Evolutionary conservation across 1,284 basidiomycete genomes (phyloP).

Genomic region (Ustilago esculenta): DNA sequence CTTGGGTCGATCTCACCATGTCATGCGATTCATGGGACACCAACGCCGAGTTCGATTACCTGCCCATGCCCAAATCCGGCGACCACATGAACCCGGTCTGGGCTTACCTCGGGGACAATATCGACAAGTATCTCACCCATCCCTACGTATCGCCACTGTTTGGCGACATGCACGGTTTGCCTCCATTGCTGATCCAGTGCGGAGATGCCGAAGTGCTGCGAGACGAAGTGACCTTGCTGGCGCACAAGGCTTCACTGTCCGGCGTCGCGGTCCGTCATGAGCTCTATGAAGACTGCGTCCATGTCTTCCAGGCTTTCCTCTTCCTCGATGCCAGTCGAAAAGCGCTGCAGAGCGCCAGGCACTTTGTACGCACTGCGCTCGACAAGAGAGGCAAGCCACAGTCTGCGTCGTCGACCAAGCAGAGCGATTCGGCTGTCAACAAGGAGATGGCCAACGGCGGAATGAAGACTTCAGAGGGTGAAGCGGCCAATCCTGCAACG

Average conservation of each 20-base stretch:
- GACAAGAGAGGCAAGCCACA: constrained; percentile 56
- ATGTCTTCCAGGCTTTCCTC: constrained; percentile 66
- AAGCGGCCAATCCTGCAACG: constrained; percentile 45
- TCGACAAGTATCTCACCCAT: constrained; percentile 87
- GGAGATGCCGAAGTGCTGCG: constrained; percentile 93
- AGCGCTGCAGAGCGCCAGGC: constrained; percentile 64
- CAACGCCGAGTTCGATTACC: constrained; percentile 74
- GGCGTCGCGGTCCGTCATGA: constrained; percentile 91
- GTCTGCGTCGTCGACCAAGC: constrained; percentile 65
- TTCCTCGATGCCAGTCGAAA: constrained; percentile 66
- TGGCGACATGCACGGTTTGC: constrained; percentile 84
- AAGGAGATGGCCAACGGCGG: constrained; percentile 50
- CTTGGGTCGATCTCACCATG: constrained; percentile 79
- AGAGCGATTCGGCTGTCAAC: constrained; percentile 72
- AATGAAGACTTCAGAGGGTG: constrained; percentile 52
- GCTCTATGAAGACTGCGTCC: constrained; percentile 85
- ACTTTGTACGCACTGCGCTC: constrained; percentile 66
- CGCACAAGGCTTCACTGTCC: constrained; percentile 88
- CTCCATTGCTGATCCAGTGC: constrained; percentile 89
- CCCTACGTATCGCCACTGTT: constrained; percentile 89
- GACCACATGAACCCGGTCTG: constrained; percentile 92
- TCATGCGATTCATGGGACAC: constrained; percentile 98
- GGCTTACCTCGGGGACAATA: constrained; percentile 85
- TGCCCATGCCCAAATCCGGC: constrained; percentile 71
- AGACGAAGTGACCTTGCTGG: constrained; percentile 90